phyloP scores from a whole-genome alignment of 768 basidiomycete species.

The Leucocoprinus sp. region DNA sequence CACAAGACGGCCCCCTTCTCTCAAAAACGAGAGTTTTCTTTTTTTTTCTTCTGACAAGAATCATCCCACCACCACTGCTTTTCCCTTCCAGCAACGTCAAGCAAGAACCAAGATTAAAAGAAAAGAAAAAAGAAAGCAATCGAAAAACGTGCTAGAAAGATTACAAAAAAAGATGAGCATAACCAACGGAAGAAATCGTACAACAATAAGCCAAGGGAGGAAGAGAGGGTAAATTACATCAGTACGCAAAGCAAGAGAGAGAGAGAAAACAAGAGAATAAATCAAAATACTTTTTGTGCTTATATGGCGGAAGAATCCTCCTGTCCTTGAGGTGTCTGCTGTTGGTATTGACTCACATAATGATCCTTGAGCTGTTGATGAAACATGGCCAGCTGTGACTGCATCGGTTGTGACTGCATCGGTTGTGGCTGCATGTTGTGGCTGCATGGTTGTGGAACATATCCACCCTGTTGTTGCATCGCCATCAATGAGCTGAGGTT shows the following conservation, averaged over 20 bases:
- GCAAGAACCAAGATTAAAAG: neutral
- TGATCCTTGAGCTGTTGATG: slow-evolving; percentile 8
- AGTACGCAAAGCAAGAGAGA: slow-evolving; percentile 1
- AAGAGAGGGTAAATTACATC: neutral
- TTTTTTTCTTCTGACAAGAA: too few relatives aligned
- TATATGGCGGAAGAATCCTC: slow-evolving; percentile 8
- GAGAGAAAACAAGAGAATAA: neutral
- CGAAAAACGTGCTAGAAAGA: neutral
- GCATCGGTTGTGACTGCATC: neutral
- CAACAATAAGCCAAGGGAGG: neutral
- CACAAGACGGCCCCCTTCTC: neutral
- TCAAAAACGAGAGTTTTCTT: too few relatives aligned
- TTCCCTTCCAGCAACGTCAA: neutral
- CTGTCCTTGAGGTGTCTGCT: slow-evolving; percentile 11
- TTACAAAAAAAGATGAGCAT: slow-evolving; percentile 3
- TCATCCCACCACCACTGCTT: too few relatives aligned
- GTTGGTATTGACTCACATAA: slow-evolving; percentile 9
- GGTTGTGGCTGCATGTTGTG: too few relatives aligned
- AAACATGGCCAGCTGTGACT: slow-evolving; percentile 4
- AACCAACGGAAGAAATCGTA: slow-evolving; percentile 5
- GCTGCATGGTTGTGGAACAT: too few relatives aligned
- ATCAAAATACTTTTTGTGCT: slow-evolving; percentile 10
- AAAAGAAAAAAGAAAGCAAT: slow-evolving; percentile 2
- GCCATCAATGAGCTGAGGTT: slow-evolving; percentile 7
- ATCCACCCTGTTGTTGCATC: neutral